Conservation (phyloP, 352 stramenopile genomes). For the Globisporangium paroecandrum region DNA sequence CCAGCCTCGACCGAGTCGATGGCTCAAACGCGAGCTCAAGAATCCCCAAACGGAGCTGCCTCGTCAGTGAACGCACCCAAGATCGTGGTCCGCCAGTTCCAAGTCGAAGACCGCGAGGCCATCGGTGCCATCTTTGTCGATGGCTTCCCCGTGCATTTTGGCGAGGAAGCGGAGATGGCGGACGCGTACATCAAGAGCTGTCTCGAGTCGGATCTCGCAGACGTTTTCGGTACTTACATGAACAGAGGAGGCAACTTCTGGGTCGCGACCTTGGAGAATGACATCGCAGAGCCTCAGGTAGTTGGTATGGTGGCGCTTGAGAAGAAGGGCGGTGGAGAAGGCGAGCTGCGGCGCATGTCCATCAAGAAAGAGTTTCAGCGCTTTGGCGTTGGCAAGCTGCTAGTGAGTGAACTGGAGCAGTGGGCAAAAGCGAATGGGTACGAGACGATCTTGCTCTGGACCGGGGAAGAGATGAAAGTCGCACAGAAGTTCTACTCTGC, state of each 20-base stretch:
- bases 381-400: constrained; percentile 31
- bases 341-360: constrained; percentile 47
- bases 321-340: constrained; percentile 22
- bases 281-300: constrained; percentile 11
- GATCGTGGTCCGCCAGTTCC: constrained; percentile 20
- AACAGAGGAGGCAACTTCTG: constrained; percentile 37
- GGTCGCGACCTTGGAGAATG: constrained; percentile 18
- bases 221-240: constrained; percentile 11
- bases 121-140: constrained; percentile 16
- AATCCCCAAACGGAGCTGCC: background rate
- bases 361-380: constrained; percentile 32
- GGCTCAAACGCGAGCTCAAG: background rate
- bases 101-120: background rate
- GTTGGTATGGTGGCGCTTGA: constrained; percentile 44
- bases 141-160: constrained; percentile 6
- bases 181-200: constrained; percentile 13
- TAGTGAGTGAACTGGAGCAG: constrained; percentile 37
- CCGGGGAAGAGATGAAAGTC: constrained; percentile 31
- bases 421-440: constrained; percentile 36
- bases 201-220: constrained; percentile 12
- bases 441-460: constrained; percentile 29
- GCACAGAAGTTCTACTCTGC: constrained; percentile 34
- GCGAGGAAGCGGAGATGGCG: background rate
- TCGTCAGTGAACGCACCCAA: background rate
- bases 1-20: background rate